Evolutionary conservation across 306 rosid species (phyloP).

Genomic region (Alnus rubra): DNA sequence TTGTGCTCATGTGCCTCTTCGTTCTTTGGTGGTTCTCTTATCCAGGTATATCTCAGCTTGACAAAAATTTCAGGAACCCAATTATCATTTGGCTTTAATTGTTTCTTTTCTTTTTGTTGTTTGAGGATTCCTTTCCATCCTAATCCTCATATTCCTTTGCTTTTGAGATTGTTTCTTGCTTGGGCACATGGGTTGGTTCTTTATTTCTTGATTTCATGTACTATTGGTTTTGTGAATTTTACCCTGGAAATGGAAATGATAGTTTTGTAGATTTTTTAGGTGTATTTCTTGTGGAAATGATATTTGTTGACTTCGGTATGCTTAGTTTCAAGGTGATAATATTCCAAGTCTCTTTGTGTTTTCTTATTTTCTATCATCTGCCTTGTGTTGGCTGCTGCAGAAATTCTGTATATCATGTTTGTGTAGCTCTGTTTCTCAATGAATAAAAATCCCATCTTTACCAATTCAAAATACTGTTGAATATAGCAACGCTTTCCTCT

Average conservation of each 20-base stretch:
- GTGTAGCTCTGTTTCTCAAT: background rate
- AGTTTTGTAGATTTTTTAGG: background rate
- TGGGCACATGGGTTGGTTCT: background rate
- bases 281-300: background rate
- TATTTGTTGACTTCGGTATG: background rate
- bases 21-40: constrained; percentile 66
- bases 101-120: background rate
- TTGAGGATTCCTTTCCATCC: background rate
- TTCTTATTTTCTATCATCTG: background rate
- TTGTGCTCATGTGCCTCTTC: constrained; percentile 49
- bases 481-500: background rate
- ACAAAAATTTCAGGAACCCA: background rate
- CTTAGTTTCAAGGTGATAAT: background rate
- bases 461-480: background rate
- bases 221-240: background rate
- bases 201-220: background rate
- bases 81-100: no score
- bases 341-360: background rate
- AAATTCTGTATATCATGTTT: background rate
- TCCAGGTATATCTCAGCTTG: constrained; percentile 39
- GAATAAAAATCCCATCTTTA: background rate
- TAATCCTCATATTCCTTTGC: background rate
- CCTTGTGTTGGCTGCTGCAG: background rate
- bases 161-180: background rate
- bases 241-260: background rate